Percentiles rank a stretch among this genome's conserved stretches.
Evolutionary conservation across 129 eudicot species (phyloP).

Genomic region (Lonicera japonica): DNA sequence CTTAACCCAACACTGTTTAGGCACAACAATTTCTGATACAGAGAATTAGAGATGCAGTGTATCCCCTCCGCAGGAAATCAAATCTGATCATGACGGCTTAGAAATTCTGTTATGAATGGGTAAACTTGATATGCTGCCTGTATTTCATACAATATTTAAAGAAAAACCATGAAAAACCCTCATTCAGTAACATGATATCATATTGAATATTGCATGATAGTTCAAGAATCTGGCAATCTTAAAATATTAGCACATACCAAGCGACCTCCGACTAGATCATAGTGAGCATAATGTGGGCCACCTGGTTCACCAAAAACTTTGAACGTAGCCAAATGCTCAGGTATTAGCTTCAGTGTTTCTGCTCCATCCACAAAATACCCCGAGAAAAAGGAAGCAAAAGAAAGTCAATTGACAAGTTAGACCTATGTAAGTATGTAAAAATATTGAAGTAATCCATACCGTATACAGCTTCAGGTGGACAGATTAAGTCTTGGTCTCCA

Average conservation of each 20-base stretch:
- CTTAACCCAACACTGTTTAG: neutral
- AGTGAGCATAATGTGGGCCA: slow-evolving; percentile 81
- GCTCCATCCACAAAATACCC: slow-evolving; percentile 16
- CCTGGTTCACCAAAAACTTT: slow-evolving; percentile 61
- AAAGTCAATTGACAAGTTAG: slow-evolving; percentile 1
- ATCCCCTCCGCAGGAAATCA: slow-evolving; percentile 10
- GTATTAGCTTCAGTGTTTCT: slow-evolving; percentile 65
- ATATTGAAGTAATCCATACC: slow-evolving; percentile 29
- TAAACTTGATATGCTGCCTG: slow-evolving; percentile 62
- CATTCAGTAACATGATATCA: neutral
- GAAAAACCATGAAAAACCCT: neutral
- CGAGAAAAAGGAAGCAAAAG: slow-evolving; percentile 1
- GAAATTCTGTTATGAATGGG: slow-evolving; percentile 47
- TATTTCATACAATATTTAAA: slow-evolving; percentile 15
- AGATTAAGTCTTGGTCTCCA: slow-evolving; percentile 62
- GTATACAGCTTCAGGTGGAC: slow-evolving; percentile 87
- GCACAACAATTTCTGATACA: neutral
- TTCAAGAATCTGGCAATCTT: neutral
- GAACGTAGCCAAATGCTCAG: slow-evolving; percentile 41
- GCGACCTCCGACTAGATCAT: slow-evolving; percentile 76
- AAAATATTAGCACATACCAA: slow-evolving; percentile 36
- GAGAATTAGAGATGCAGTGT: neutral
- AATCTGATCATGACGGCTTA: slow-evolving; percentile 34
- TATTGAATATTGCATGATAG: neutral
- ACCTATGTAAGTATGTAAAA: neutral